Conservation (phyloP, 164 flowering plant species). For the Chimonanthus salicifolius region DNA sequence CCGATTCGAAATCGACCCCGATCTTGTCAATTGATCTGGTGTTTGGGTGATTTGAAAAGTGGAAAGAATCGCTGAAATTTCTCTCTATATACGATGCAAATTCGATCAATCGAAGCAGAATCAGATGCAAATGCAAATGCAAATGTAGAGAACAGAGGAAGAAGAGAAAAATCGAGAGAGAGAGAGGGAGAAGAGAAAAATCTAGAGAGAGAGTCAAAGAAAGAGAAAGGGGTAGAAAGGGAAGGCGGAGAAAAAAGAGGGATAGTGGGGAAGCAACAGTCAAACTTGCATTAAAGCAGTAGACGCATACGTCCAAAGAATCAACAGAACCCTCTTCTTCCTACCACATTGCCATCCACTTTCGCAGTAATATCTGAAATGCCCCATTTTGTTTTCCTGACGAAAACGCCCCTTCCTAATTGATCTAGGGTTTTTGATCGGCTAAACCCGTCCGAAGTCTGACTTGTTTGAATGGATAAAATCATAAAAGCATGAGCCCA, state of each 20-base stretch:
- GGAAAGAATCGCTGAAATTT: neutral
- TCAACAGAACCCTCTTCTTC: neutral
- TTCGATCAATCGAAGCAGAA: neutral
- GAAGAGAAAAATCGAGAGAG: neutral
- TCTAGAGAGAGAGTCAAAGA: slow-evolving; percentile 10
- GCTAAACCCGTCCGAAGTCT: no score
- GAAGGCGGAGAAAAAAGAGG: neutral
- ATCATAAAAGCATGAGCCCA: no score
- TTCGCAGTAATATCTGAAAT: neutral
- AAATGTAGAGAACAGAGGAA: neutral
- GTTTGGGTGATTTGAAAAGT: neutral
- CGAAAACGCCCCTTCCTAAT: neutral
- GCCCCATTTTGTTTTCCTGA: neutral
- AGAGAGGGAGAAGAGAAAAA: slow-evolving; percentile 7
- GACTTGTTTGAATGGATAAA: no score
- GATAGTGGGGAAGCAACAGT: slow-evolving; percentile 40
- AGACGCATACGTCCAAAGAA: slow-evolving; percentile 9
- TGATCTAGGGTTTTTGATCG: no score
- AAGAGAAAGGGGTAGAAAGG: slow-evolving; percentile 14
- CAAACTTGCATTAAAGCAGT: slow-evolving; percentile 24
- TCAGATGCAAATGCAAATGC: neutral
- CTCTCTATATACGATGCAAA: neutral
- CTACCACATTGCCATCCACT: neutral
- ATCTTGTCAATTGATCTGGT: neutral
- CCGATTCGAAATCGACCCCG: neutral